phyloP scores from a whole-genome alignment of 805 yeast genomes.

The Pichia gijzeniarum region DNA sequence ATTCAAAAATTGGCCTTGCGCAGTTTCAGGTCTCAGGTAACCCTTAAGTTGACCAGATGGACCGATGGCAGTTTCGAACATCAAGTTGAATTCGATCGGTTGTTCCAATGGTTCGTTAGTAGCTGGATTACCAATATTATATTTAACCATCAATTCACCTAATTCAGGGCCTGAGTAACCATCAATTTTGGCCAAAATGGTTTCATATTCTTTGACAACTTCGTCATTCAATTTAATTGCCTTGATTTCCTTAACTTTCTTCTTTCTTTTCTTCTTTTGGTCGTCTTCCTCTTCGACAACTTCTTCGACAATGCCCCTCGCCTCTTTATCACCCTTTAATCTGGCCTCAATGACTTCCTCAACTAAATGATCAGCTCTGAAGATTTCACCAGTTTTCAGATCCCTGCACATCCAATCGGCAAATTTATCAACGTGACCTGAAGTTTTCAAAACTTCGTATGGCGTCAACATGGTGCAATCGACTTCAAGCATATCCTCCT shows the following conservation, averaged over 20 bases:
- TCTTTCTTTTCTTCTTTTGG: slow-evolving; percentile 85
- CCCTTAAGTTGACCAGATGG: slow-evolving; percentile 97
- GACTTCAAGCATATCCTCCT: slow-evolving; percentile 98
- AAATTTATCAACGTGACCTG: slow-evolving; percentile 98
- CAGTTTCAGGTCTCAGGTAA: slow-evolving; percentile 96
- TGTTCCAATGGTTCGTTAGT: slow-evolving; percentile 81
- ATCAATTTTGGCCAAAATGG: slow-evolving; percentile 86
- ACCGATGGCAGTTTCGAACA: slow-evolving; percentile 99
- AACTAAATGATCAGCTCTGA: slow-evolving; percentile 96
- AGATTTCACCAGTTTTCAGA: slow-evolving; percentile 91
- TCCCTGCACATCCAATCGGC: slow-evolving; percentile 99
- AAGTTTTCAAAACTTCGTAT: slow-evolving; percentile 93
- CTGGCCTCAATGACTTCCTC: slow-evolving; percentile 97
- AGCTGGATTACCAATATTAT: slow-evolving; percentile 85
- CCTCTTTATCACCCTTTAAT: slow-evolving; percentile 94
- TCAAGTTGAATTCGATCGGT: slow-evolving; percentile 92
- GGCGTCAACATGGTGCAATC: slow-evolving; percentile 98
- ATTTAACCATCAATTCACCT: slow-evolving; percentile 79
- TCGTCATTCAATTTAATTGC: slow-evolving; percentile 80
- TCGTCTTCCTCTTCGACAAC: slow-evolving; percentile 63
- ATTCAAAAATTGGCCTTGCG: slow-evolving; percentile 98
- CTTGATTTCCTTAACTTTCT: slow-evolving; percentile 93
- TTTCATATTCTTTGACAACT: slow-evolving; percentile 74
- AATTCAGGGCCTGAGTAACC: slow-evolving; percentile 90
- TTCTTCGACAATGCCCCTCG: slow-evolving; percentile 75